Evolutionary conservation across 2,329 filamentous ascomycete species (phyloP).

Genomic region (Teratosphaeria nubilosa): DNA sequence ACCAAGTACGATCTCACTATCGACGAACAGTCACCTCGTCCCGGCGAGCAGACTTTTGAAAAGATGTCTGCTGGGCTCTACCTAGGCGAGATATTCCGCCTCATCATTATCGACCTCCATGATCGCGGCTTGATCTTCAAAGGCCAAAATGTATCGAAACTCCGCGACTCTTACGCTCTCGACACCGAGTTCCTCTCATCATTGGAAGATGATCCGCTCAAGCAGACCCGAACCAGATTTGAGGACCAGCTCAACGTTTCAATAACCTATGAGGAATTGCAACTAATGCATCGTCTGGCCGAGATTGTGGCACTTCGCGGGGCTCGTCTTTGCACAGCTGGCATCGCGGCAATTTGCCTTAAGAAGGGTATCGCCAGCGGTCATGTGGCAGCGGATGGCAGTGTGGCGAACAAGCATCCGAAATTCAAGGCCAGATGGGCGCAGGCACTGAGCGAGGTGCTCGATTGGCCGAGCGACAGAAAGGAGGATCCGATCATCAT

Average conservation of each 20-base stretch:
- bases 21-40: conserved; percentile 82
- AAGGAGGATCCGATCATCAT: conserved; percentile 27
- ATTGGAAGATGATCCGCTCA: conserved; percentile 57
- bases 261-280: conserved; percentile 18
- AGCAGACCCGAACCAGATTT: conserved; percentile 16
- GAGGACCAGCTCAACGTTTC: conserved; percentile 15
- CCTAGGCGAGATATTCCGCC: conserved; percentile 86
- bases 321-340: conserved; percentile 28
- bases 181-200: conserved; percentile 84
- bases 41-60: conserved; percentile 90
- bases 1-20: conserved; percentile 81
- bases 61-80: conserved; percentile 97
- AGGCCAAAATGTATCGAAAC: conserved; percentile 62
- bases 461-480: conserved; percentile 24
- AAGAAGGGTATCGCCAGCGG: conserved; percentile 24
- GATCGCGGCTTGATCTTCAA: conserved; percentile 69
- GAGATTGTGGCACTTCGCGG: conserved; percentile 26
- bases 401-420: conserved; percentile 32
- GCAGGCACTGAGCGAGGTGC: conserved; percentile 29
- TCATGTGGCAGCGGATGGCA: conserved; percentile 30
- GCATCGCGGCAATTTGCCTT: conserved; percentile 28
- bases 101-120: conserved; percentile 74
- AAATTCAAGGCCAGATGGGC: conserved; percentile 33
- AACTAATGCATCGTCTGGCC: conserved; percentile 20
- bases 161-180: conserved; percentile 73